These are phyloP conservation scores for Tetratostichococcus sp. DNA, from an alignment of 139 green algal species.

Conservation along the genomic window DNA sequence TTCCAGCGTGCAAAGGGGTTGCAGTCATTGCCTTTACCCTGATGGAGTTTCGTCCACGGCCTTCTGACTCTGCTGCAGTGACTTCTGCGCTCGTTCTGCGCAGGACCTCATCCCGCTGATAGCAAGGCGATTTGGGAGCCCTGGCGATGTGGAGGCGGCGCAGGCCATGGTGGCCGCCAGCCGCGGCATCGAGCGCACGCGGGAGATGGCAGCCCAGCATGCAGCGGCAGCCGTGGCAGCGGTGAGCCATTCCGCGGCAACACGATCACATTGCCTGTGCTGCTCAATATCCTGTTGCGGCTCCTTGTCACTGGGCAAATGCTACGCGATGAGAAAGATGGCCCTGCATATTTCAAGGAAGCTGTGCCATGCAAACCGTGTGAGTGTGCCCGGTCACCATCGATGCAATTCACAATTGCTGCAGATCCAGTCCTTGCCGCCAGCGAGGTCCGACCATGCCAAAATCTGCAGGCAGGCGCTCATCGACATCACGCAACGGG, in stretches of 20 bases:
- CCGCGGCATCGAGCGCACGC: constrained; percentile 61
- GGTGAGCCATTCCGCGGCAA: constrained; percentile 39
- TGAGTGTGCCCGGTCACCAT: background rate
- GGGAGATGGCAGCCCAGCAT: constrained; percentile 72
- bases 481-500: constrained; percentile 58
- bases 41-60: no score
- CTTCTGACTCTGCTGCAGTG: no score
- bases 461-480: constrained; percentile 45
- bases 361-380: no score
- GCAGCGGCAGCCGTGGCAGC: constrained; percentile 40
- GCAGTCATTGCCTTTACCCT: no score
- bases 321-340: no score
- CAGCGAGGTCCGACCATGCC: constrained; percentile 42
- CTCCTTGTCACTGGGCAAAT: no score
- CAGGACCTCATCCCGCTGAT: constrained; percentile 72
- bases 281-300: background rate
- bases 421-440: constrained; percentile 51
- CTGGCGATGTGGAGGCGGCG: constrained; percentile 62
- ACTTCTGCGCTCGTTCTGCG: no score
- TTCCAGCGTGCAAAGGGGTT: no score
- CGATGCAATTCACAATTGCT: background rate
- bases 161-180: constrained; percentile 26
- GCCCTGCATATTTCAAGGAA: no score
- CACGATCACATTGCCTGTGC: background rate
- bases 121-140: constrained; percentile 73